Conservation (phyloP, 805 yeast genomes). For the Kluyveromyces siamensis region DNA sequence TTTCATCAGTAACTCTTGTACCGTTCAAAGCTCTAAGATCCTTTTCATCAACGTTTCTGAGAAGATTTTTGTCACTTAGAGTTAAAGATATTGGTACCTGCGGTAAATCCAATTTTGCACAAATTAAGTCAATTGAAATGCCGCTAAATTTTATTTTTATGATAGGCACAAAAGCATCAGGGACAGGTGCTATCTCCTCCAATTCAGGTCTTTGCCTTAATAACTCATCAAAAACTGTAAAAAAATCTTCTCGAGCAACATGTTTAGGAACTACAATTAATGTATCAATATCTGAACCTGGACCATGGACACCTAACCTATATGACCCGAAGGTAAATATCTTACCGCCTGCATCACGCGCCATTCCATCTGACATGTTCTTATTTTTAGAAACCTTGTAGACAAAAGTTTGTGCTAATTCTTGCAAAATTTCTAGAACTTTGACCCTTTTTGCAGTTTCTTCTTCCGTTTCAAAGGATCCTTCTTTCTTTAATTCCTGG, state of each 20-base stretch:
- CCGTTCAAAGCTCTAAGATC: slow-evolving; percentile 89
- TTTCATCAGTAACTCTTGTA: slow-evolving; percentile 95
- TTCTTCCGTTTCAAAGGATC: slow-evolving; percentile 80
- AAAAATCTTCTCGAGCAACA: slow-evolving; percentile 83
- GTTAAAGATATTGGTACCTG: slow-evolving; percentile 71
- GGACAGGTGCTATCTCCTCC: slow-evolving; percentile 87
- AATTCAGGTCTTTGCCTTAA: slow-evolving; percentile 68
- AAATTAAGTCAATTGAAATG: slow-evolving; percentile 85
- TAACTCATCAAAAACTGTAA: slow-evolving; percentile 65
- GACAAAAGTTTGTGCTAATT: slow-evolving; percentile 72
- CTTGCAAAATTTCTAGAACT: slow-evolving; percentile 63
- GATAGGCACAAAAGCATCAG: slow-evolving; percentile 97
- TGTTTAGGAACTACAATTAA: slow-evolving; percentile 96
- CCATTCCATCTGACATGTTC: slow-evolving; percentile 97
- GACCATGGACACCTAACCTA: slow-evolving; percentile 92
- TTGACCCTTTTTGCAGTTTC: slow-evolving; percentile 77
- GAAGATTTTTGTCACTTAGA: slow-evolving; percentile 73
- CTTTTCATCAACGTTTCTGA: slow-evolving; percentile 82
- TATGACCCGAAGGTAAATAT: slow-evolving; percentile 95
- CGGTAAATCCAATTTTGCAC: slow-evolving; percentile 74
- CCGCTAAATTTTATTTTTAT: slow-evolving; percentile 84
- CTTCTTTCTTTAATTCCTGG: slow-evolving; percentile 68
- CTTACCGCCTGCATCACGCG: slow-evolving; percentile 94
- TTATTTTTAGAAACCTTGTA: slow-evolving; percentile 67
- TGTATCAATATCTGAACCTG: slow-evolving; percentile 96